Percentiles rank a stretch among this genome's conserved stretches.
Conservation (phyloP, 2,329 filamentous ascomycete species). For the Scleromitrula shiraiana region DNA sequence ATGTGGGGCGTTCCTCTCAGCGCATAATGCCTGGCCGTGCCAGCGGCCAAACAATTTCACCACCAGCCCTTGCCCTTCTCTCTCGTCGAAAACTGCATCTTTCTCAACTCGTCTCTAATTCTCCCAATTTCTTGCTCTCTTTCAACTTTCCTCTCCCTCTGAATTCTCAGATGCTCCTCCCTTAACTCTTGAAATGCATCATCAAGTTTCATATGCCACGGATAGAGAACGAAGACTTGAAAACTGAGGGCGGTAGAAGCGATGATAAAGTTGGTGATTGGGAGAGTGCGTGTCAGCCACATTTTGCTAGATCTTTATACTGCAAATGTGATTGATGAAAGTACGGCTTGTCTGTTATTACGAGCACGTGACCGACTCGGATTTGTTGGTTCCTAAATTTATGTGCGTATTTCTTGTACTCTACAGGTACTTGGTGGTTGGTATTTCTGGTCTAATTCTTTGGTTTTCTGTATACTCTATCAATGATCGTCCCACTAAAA, state of each 20-base stretch:
- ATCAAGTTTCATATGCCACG: slow-evolving; percentile 46
- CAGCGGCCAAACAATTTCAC: too few relatives aligned
- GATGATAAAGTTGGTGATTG: slow-evolving; percentile 45
- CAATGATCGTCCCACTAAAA: too few relatives aligned
- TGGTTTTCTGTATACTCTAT: too few relatives aligned
- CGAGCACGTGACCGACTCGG: background rate
- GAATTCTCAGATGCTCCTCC: slow-evolving; percentile 35
- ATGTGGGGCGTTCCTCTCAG: too few relatives aligned
- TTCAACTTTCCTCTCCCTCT: slow-evolving; percentile 23
- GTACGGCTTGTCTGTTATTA: background rate
- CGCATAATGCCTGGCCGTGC: too few relatives aligned
- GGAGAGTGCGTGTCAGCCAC: slow-evolving; percentile 42
- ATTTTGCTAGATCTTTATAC: slow-evolving; percentile 10
- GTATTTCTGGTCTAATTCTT: too few relatives aligned
- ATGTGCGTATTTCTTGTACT: too few relatives aligned
- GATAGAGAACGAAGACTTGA: slow-evolving; percentile 48
- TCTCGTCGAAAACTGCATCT: background rate
- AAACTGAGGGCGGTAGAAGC: slow-evolving; percentile 44
- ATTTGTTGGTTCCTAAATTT: background rate
- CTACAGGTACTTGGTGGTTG: too few relatives aligned
- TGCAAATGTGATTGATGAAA: background rate
- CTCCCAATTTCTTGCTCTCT: slow-evolving; percentile 9
- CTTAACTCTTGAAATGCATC: slow-evolving; percentile 41
- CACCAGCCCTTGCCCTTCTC: background rate
- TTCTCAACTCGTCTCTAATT: slow-evolving; percentile 11